These are phyloP conservation scores for Aspergillus taichungensis DNA, from an alignment of 495 filamentous ascomycete species.

Conservation along the genomic window DNA sequence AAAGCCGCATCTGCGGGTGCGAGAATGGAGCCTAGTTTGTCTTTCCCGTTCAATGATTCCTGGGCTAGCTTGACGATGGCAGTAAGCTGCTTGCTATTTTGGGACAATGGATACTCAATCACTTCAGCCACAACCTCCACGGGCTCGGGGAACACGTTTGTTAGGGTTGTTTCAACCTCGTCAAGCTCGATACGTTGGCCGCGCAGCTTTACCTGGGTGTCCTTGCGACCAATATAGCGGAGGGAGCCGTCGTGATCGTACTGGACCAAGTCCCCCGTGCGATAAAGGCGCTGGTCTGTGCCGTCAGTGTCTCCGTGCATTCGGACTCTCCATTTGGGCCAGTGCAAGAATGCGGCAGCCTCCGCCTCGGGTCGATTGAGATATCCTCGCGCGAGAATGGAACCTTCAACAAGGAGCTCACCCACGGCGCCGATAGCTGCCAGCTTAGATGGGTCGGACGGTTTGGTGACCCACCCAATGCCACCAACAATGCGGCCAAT, in stretches of 20 bases:
- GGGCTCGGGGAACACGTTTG: too few relatives aligned
- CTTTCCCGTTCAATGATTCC: too few relatives aligned
- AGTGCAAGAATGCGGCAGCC: constrained; percentile 48
- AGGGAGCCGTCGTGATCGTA: constrained; percentile 8
- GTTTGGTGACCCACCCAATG: constrained; percentile 47
- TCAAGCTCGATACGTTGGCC: constrained; percentile 31
- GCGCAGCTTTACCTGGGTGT: constrained; percentile 26
- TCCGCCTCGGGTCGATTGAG: constrained; percentile 51
- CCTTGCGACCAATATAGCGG: constrained; percentile 13
- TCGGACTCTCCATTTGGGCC: constrained; percentile 39
- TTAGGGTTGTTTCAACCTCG: constrained; percentile 19
- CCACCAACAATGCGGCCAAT: neutral
- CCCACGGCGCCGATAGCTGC: constrained; percentile 52
- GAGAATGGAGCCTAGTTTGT: too few relatives aligned
- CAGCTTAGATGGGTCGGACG: constrained; percentile 45
- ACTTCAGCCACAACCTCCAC: too few relatives aligned
- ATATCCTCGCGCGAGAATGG: constrained; percentile 64
- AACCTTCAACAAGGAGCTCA: constrained; percentile 69
- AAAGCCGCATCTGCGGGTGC: too few relatives aligned
- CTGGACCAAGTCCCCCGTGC: constrained; percentile 12
- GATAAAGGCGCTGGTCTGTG: constrained; percentile 5
- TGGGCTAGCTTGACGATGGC: too few relatives aligned
- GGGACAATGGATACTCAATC: too few relatives aligned
- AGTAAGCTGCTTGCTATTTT: too few relatives aligned
- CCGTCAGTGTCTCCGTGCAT: neutral